phyloP scores from a whole-genome alignment of 495 filamentous ascomycete genomes.

The Cercophora sp. region DNA sequence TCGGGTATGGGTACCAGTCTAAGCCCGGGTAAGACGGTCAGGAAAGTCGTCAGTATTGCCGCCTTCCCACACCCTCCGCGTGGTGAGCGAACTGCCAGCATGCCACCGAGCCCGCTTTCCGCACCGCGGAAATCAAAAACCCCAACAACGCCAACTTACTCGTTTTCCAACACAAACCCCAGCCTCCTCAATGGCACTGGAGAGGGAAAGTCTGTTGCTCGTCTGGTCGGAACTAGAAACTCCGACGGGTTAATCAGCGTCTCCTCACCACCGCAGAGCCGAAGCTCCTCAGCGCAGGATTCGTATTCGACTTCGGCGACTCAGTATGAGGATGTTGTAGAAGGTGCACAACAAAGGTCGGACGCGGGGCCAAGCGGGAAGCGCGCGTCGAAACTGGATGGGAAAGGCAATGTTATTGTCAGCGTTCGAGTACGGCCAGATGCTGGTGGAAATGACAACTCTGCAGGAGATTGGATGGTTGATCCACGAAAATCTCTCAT shows the following conservation, averaged over 20 bases:
- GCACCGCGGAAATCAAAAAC: slow-evolving; percentile 41
- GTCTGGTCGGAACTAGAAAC: slow-evolving; percentile 52
- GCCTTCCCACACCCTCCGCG: slow-evolving; percentile 88
- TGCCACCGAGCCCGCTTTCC: slow-evolving; percentile 58
- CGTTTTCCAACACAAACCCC: slow-evolving; percentile 52
- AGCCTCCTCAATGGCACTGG: slow-evolving; percentile 76
- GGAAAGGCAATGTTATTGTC: slow-evolving; percentile 92
- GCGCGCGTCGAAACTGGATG: slow-evolving; percentile 52
- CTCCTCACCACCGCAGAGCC: slow-evolving; percentile 77
- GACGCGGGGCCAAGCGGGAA: slow-evolving; percentile 37
- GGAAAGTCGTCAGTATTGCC: slow-evolving; percentile 85
- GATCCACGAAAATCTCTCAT: slow-evolving; percentile 81
- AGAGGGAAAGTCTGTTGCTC: slow-evolving; percentile 67
- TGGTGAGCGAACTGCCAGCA: slow-evolving; percentile 49
- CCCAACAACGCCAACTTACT: slow-evolving; percentile 34
- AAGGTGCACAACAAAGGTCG: slow-evolving; percentile 42
- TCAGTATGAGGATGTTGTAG: slow-evolving; percentile 71
- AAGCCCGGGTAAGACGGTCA: slow-evolving; percentile 58
- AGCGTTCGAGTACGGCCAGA: slow-evolving; percentile 93
- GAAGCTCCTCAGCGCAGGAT: slow-evolving; percentile 83
- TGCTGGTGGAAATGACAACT: slow-evolving; percentile 53
- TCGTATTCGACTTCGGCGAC: slow-evolving; percentile 90
- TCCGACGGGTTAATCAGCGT: slow-evolving; percentile 68
- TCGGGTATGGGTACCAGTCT: slow-evolving; percentile 37
- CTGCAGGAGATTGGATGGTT: slow-evolving; percentile 86